Evolutionary conservation across 257 asterid species (phyloP).

Genomic region (Nicotiana tomentosiformis): DNA sequence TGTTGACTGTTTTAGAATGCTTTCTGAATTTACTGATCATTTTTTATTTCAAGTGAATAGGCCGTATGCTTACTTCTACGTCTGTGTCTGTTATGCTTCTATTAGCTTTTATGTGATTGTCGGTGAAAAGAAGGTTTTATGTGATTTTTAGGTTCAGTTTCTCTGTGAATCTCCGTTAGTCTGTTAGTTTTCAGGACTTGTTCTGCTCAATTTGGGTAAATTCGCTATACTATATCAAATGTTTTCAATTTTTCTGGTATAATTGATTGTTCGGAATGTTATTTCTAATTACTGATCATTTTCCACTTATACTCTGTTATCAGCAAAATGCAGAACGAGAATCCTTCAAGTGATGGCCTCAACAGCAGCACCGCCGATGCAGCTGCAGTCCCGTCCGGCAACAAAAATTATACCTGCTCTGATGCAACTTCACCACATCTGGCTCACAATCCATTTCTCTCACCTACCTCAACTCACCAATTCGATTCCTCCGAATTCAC

Average conservation of each 20-base stretch:
- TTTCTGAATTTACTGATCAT: not conserved
- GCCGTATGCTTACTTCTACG: not conserved
- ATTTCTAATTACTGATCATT: not conserved
- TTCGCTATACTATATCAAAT: not conserved
- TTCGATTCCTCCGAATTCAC: slow-evolving; percentile 24
- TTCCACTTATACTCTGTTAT: not conserved
- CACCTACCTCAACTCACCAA: slow-evolving; percentile 38
- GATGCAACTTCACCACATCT: slow-evolving; percentile 22
- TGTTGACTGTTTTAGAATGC: not conserved
- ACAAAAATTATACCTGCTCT: not conserved
- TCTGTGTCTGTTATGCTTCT: slow-evolving; percentile 6
- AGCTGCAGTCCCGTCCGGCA: slow-evolving; percentile 9
- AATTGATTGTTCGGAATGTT: not conserved
- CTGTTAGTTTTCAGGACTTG: too few species aligned
- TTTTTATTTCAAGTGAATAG: not conserved
- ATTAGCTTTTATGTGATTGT: not conserved
- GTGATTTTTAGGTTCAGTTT: not conserved
- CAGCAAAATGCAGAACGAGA: slow-evolving; percentile 41
- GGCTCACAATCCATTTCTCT: slow-evolving; percentile 37
- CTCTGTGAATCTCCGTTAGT: not conserved
- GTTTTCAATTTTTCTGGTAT: not conserved
- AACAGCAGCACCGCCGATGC: not conserved
- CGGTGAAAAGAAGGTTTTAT: not conserved
- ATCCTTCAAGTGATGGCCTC: slow-evolving; percentile 11
- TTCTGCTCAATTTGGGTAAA: not conserved